Evolutionary conservation across 306 rosid genomes (phyloP).

Genomic region (Vachellia pachyceras): DNA sequence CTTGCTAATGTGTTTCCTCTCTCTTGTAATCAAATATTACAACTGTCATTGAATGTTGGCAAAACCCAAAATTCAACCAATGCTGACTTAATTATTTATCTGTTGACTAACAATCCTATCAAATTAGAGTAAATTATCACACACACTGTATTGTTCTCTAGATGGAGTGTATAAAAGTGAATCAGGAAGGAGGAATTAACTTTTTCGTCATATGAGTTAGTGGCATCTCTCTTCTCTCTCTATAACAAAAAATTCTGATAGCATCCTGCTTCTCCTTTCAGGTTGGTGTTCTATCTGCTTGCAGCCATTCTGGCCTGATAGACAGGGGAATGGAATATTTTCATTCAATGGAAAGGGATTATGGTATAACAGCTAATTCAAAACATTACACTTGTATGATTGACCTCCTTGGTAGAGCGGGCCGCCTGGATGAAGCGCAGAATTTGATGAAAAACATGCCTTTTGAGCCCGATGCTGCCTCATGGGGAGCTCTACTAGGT

Average conservation of each 20-base stretch:
- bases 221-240: not conserved
- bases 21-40: too few relatives aligned
- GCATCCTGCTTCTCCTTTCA: conserved; percentile 42
- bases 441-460: conserved; percentile 76
- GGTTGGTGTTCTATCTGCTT: conserved; percentile 87
- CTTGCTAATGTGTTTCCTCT: too few relatives aligned
- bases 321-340: conserved; percentile 72
- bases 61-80: too few relatives aligned
- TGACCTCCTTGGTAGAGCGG: conserved; percentile 91
- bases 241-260: not conserved
- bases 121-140: not conserved
- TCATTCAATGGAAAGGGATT: conserved; percentile 64
- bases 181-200: not conserved
- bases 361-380: conserved; percentile 60
- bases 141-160: not conserved
- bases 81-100: too few relatives aligned
- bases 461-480: conserved; percentile 75
- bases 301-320: conserved; percentile 77
- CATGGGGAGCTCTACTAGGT: conserved; percentile 90
- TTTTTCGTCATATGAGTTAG: not conserved
- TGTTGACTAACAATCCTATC: not conserved
- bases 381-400: conserved; percentile 84
- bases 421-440: conserved; percentile 75
- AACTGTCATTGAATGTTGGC: too few relatives aligned
- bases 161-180: conserved; percentile 7